Conservation (phyloP, 768 basidiomycete genomes). For the Lentinula sp. region DNA sequence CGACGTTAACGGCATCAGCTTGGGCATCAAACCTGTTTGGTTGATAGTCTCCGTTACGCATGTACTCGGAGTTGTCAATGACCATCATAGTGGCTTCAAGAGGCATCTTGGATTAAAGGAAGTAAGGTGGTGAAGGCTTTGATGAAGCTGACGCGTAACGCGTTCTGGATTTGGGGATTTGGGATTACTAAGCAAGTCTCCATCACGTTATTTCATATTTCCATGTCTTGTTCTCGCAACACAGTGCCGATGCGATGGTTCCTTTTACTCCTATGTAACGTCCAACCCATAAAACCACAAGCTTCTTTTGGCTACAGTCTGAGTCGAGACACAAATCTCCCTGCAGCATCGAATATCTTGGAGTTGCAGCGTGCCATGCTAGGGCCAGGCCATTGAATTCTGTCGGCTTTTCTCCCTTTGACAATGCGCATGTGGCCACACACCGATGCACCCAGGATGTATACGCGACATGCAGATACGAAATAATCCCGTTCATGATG, state of each 20-base stretch:
- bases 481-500: not conserved
- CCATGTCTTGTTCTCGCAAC: too few relatives aligned
- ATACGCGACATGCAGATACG: not conserved
- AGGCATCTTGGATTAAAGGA: constrained; percentile 55
- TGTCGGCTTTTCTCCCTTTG: not conserved
- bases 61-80: constrained; percentile 96
- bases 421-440: not conserved
- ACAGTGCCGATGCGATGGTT: too few relatives aligned
- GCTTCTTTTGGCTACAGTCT: too few relatives aligned
- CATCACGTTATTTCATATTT: not conserved
- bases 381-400: too few relatives aligned
- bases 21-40: constrained; percentile 90
- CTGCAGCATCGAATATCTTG: too few relatives aligned
- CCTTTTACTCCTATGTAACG: too few relatives aligned
- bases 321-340: too few relatives aligned
- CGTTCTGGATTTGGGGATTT: not conserved
- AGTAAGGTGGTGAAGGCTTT: not conserved
- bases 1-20: constrained; percentile 81
- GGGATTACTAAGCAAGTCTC: not conserved
- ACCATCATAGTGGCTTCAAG: constrained; percentile 98
- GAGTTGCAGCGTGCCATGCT: too few relatives aligned
- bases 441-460: not conserved
- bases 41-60: constrained; percentile 90
- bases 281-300: too few relatives aligned
- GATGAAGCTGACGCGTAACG: constrained; percentile 3